Base-by-base conservation (phyloP, 2,329 filamentous ascomycete species). In the Daldinia sp. region DNA sequence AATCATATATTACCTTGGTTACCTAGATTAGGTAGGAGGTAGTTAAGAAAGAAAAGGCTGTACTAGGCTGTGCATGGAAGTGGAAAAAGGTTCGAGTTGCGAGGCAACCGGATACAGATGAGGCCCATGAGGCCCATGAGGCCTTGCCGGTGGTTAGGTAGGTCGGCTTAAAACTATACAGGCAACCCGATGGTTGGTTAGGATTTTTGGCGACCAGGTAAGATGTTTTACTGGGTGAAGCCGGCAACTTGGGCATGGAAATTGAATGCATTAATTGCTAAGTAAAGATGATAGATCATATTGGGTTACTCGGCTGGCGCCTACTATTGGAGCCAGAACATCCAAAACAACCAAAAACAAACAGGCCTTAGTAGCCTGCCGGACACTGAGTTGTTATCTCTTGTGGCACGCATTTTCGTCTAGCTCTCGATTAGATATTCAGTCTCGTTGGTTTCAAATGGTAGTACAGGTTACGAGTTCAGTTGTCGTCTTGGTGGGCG, bases 221-320 rank as follows among this genome's bases (percentile, higher is more conserved):
- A n/a, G 41, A 42, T 1, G n/a, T 42, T 42, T 42, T 18, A 18
- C 15, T 51, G 26, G 13, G 46, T 5, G 23, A 30, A 9, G 30
- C 13, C 33, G 30, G 51, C 2, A 9, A 30, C 20, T 54, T 54
- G 33, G 30, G 51, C 51, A 54, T 54, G 37, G 3, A 39, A 37
- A 23, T 15, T 35, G 35, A 26, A 26, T 10, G n/a, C 6, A 13
- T 39, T 13, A 26, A 30, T 13, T 15, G 6, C 23, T 54, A 37
- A 23, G 9, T 37, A 10, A 54, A 37, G 51, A 37, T 54, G 51
- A 54, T 54, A 54, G 51, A 54, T 54, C 51, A 54, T 54, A 54
- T 54, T 54, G 18, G 51, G 13, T 37, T 35, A 35, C n/a, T 37
- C 30, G 15, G 33, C 4, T 30, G 51, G 51, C 33, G 30, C 18